phyloP scores from a whole-genome alignment of 2,329 filamentous ascomycete species.

The Phaeosphaeriaceae sp. region DNA sequence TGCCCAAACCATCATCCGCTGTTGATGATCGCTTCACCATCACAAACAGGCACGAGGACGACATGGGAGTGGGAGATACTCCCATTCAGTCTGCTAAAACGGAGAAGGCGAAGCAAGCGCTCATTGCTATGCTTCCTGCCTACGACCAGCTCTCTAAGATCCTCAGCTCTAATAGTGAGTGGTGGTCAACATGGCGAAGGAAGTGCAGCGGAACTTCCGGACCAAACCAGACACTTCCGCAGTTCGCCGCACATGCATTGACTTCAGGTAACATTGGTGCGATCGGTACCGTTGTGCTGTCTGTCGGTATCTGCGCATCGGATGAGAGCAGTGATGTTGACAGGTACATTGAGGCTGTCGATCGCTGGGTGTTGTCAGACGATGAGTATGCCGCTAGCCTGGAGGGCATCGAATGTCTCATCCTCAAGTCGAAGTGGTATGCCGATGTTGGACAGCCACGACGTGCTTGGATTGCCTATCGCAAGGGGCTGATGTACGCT shows the following conservation, averaged over 20 bases:
- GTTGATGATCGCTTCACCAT: slow-evolving; percentile 36
- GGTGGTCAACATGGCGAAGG: slow-evolving; percentile 53
- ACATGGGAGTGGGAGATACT: slow-evolving; percentile 29
- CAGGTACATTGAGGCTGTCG: slow-evolving; percentile 55
- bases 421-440: slow-evolving; percentile 60
- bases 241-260: slow-evolving; percentile 55
- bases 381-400: slow-evolving; percentile 60
- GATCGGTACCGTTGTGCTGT: slow-evolving; percentile 47
- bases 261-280: slow-evolving; percentile 51
- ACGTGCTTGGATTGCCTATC: slow-evolving; percentile 60
- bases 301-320: slow-evolving; percentile 48
- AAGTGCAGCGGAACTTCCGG: slow-evolving; percentile 53
- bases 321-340: slow-evolving; percentile 55
- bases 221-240: slow-evolving; percentile 43
- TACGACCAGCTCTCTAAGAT: slow-evolving; percentile 42
- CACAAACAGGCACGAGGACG: slow-evolving; percentile 39
- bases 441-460: slow-evolving; percentile 63
- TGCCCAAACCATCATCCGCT: slow-evolving; percentile 14
- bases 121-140: slow-evolving; percentile 44
- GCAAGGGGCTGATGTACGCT: slow-evolving; percentile 60
- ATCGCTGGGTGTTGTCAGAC: slow-evolving; percentile 57
- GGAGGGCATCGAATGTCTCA: slow-evolving; percentile 61
- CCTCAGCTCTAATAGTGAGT: slow-evolving; percentile 46
- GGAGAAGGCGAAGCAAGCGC: slow-evolving; percentile 44
- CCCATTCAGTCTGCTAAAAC: slow-evolving; percentile 36